Evolutionary conservation across 768 basidiomycete species (phyloP).

Genomic region (Agrocybe praecox): DNA sequence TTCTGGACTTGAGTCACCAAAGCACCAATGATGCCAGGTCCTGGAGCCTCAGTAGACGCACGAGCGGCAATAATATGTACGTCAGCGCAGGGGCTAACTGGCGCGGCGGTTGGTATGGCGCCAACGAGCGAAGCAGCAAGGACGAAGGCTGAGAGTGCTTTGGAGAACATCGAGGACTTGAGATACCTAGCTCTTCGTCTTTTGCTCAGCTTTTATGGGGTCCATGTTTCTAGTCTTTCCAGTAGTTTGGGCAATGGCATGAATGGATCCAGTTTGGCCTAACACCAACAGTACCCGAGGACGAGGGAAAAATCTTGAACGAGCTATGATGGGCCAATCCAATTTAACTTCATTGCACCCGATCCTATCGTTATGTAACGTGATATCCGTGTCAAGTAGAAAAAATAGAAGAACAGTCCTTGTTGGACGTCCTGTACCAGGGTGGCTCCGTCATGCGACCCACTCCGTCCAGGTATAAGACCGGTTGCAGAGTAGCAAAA

Average conservation of each 20-base stretch:
- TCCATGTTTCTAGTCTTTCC: too few species aligned
- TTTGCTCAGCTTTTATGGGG: background rate
- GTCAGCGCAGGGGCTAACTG: constrained; percentile 23
- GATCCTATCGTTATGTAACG: background rate
- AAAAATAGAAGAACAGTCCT: background rate
- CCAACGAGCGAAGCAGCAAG: constrained; percentile 3
- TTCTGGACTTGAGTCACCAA: constrained; percentile 25
- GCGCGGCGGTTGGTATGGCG: constrained; percentile 22
- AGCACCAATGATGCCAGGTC: constrained; percentile 27
- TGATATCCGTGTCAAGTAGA: background rate
- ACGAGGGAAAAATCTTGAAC: background rate
- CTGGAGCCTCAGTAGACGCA: constrained; percentile 26
- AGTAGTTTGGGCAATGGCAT: background rate
- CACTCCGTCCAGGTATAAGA: background rate
- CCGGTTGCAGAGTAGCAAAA: too few species aligned
- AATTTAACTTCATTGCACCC: background rate
- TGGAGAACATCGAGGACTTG: constrained; percentile 7
- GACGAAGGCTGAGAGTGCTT: constrained; percentile 7
- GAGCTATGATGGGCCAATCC: background rate
- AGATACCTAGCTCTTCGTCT: background rate
- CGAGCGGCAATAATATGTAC: constrained; percentile 31
- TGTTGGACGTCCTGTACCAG: background rate
- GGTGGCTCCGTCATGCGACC: background rate
- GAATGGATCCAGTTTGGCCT: background rate
- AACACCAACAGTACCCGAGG: background rate